Evolutionary conservation across 495 filamentous ascomycete species (phyloP).

Genomic region (Penicillium bialowiezense): DNA sequence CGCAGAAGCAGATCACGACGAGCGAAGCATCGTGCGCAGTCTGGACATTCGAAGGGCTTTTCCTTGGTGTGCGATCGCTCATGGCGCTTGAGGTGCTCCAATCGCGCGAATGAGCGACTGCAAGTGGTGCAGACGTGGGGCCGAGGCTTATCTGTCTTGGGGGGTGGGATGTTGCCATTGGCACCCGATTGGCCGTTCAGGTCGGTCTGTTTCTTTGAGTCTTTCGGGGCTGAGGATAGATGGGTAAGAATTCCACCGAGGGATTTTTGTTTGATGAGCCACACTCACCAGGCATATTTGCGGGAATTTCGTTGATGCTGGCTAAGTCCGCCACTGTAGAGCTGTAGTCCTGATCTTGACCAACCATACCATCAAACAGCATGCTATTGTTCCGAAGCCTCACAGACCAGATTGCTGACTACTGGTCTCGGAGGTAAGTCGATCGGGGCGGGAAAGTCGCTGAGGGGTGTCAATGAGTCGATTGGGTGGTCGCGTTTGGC

Average conservation of each 20-base stretch:
- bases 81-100: constrained; percentile 97
- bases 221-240: constrained; percentile 22
- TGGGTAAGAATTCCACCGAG: constrained; percentile 20
- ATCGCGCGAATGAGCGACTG: constrained; percentile 84
- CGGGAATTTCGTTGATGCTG: constrained; percentile 46
- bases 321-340: constrained; percentile 42
- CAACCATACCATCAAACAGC: constrained; percentile 42
- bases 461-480: constrained; percentile 5
- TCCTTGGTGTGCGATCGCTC: constrained; percentile 99
- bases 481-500: constrained; percentile 5
- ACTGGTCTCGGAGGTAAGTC: constrained; percentile 1
- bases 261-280: constrained; percentile 1
- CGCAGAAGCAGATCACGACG: constrained; percentile 87
- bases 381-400: constrained; percentile 22
- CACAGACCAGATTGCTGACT: constrained; percentile 10
- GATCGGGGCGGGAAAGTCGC: neutral
- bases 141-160: constrained; percentile 95
- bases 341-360: constrained; percentile 34
- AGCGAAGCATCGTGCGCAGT: constrained; percentile 94
- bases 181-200: constrained; percentile 29
- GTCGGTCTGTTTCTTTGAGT: constrained; percentile 34
- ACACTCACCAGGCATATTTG: constrained; percentile 43
- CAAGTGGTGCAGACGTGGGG: constrained; percentile 95
- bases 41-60: constrained; percentile 97
- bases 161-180: constrained; percentile 53